Evolutionary conservation across 306 rosid species (phyloP), one percentile per base, ranked within the genome.

Genomic region (Quercus mongolica): DNA sequence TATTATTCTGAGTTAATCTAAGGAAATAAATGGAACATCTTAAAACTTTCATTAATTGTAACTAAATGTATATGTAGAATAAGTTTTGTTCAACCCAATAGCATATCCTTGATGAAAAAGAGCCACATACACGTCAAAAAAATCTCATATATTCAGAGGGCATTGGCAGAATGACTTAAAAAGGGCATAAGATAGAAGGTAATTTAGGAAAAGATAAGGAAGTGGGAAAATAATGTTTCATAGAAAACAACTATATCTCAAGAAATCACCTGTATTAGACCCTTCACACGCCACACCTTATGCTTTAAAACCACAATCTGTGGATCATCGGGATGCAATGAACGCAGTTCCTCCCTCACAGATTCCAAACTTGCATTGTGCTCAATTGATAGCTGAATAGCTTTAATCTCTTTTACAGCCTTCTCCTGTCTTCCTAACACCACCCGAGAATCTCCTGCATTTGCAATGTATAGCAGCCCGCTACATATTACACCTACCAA

Each of bases 211-310:
- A 84, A 77, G 59, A 62, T 13, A 21, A 49, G 7, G 6, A n/a
- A 82, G 57, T 12, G 17, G 54, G 63, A 49, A 46, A 19, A 3
- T 51, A n/a, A n/a, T 21, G 9, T 28, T 69, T 56, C 46, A 5
- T 44, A 59, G 5, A 13, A 56, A 56, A 21, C 31, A 51, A 49
- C 26, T 62, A 67, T 26, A 30, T 3, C 52, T 46, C 67, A 81
- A 74, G 63, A 55, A 70, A 41, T 81, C 56, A 94, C 99, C 99
- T 96, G 99, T 79, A 96, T 96, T 52, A 96, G 76, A 83, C 99
- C 99, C 91, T 96, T 96, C 84, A 96, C 99, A 4, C 99, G 99
- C 99, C 99, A 96, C 77, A 91, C 99, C 80, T 87, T 89, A 88
- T 96, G 98, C 84, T 89, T 96, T 82, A 90, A 79, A 31, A 96